Conservation (phyloP, 2,329 filamentous ascomycete species). For the Nemania sp. region DNA sequence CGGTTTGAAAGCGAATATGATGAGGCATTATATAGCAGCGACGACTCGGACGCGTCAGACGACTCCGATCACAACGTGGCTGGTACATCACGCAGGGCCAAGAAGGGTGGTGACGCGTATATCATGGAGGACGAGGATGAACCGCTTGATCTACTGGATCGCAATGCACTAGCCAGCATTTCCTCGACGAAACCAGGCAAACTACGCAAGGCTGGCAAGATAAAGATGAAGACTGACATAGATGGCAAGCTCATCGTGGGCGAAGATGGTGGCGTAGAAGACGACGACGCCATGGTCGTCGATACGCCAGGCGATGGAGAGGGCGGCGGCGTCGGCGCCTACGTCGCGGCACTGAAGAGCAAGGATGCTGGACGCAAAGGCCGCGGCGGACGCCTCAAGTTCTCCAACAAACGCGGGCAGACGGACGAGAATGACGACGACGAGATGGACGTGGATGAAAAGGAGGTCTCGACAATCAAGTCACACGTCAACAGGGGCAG, state of each 20-base stretch:
- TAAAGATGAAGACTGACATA: conserved; percentile 70
- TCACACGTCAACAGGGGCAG: conserved; percentile 48
- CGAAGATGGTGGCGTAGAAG: conserved; percentile 53
- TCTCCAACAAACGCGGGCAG: conserved; percentile 65
- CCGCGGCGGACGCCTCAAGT: conserved; percentile 71
- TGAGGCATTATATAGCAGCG: conserved; percentile 89
- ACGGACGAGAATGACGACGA: conserved; percentile 55
- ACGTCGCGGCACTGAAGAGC: conserved; percentile 71
- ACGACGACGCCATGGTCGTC: conserved; percentile 64
- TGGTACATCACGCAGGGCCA: conserved; percentile 48
- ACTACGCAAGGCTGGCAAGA: conserved; percentile 56
- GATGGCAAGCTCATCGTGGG: conserved; percentile 83
- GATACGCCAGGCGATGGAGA: conserved; percentile 54
- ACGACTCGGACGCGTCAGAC: conserved; percentile 65
- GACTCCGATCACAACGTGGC: conserved; percentile 65
- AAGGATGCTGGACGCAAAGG: conserved; percentile 68
- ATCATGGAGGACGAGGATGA: conserved; percentile 95
- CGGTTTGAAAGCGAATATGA: conserved; percentile 93
- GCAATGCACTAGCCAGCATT: conserved; percentile 87
- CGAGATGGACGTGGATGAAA: conserved; percentile 58
- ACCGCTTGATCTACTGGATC: conserved; percentile 90
- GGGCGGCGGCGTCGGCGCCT: conserved; percentile 67
- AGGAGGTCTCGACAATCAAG: conserved; percentile 55
- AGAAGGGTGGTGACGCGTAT: conserved; percentile 73
- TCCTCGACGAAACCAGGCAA: conserved; percentile 84